Evolutionary conservation across 169 alveolate genomes (phyloP), one percentile per base, ranked within the genome.

Genomic region (Plasmodium gonderi): DNA sequence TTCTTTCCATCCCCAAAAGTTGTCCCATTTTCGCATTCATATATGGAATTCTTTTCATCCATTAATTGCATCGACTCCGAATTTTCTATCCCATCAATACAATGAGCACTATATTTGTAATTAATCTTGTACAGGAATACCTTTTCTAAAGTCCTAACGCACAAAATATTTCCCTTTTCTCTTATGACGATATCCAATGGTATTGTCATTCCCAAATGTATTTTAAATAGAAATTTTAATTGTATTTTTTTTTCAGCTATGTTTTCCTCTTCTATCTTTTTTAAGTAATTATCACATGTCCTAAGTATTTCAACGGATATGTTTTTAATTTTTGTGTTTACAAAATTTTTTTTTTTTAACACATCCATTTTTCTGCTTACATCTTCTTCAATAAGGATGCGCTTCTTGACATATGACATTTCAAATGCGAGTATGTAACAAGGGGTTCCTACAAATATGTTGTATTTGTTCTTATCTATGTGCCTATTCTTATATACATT

Each of bases 131-230:
- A 87, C 38, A 87, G 20, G 47, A 87, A 87, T 44, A 87, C 93
- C 49, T 87, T 87, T 31, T 87, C 93, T 45, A 14, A 60, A n/a
- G 93, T 74, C 67, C 87, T 74, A 29, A 87, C 87, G 17, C 93
- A 51, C n/a, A 87, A 44, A 14, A 75, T 29, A 20, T 87, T 87
- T 36, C 93, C 93, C 74, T 87, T 87, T 29, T 87, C 93, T 67
- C 93, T 87, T 65, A 87, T 75, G 47, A 67, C 79, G 29, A 87
- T 75, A 54, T 75, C 93, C 67, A 87, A 78, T 11, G 93, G 93
- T 2, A 82, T 54, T 51, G 67, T 54, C 68, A 75, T 64, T 8
- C 93, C 93, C 67, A 87, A 67, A 78, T 87, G 45, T 74, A 87
- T 40, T 38, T 87, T 87, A 87, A 87, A 87, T 65, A 87, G 67